A percentile compares a stretch with the other conserved stretches of the same genome.
phyloP scores from a whole-genome alignment of 805 yeast genomes.

The Cyberlindnera veronae region DNA sequence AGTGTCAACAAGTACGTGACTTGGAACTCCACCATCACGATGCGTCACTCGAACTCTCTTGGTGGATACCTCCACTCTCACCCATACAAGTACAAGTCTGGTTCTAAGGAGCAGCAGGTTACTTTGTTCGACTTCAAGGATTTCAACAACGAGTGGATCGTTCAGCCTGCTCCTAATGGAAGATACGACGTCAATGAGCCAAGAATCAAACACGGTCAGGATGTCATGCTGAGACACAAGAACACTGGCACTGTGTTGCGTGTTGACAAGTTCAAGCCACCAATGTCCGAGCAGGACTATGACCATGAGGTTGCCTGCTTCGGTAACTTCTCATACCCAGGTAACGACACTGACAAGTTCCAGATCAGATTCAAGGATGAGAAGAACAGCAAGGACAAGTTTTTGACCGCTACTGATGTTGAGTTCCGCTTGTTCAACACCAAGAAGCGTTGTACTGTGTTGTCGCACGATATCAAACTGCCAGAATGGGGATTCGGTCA shows the following conservation, averaged over 20 bases:
- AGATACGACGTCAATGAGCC: conserved; percentile 30
- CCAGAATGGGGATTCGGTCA: conserved; percentile 87
- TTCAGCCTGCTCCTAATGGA: conserved; percentile 41
- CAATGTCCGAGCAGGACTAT: conserved; percentile 87
- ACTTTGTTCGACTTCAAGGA: conserved; percentile 64
- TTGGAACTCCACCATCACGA: conserved; percentile 65
- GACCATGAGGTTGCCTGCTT: conserved; percentile 76
- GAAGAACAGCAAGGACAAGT: conserved; percentile 27
- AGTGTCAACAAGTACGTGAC: conserved; percentile 60
- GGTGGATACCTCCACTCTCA: conserved; percentile 86
- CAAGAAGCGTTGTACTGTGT: conserved; percentile 63
- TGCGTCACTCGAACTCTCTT: conserved; percentile 65
- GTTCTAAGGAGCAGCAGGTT: conserved; percentile 75
- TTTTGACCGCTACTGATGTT: conserved; percentile 44
- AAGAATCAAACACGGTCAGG: conserved; percentile 29
- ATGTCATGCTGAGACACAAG: conserved; percentile 69
- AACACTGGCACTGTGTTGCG: conserved; percentile 64
- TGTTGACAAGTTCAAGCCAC: conserved; percentile 72
- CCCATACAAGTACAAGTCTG: conserved; percentile 54
- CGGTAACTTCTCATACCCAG: conserved; percentile 59
- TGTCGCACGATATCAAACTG: conserved; percentile 68
- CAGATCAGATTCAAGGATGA: conserved; percentile 47
- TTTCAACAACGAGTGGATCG: conserved; percentile 66
- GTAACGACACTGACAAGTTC: conserved; percentile 70
- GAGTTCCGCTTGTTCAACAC: conserved; percentile 66